Percentiles rank a stretch among this genome's conserved stretches.
These are phyloP conservation scores for Zasmidium citrigriseum DNA, from an alignment of 2,329 filamentous ascomycete species.

Conservation along the genomic window DNA sequence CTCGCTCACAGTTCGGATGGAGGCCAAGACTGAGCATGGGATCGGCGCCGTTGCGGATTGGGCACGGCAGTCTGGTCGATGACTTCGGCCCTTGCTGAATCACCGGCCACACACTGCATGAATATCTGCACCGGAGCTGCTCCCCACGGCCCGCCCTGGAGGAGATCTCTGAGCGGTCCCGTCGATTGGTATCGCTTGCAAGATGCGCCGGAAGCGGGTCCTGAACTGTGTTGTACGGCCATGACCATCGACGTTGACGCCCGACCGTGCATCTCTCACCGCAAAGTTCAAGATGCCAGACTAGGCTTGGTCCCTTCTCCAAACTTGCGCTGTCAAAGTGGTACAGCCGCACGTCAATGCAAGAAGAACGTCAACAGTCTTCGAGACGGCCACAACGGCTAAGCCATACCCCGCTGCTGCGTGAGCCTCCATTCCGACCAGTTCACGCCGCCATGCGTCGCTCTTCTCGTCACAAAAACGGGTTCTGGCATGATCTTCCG, in stretches of 20 bases:
- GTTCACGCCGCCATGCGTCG: constrained; percentile 5
- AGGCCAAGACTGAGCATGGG: constrained; percentile 7
- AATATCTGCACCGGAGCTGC: constrained; percentile 14
- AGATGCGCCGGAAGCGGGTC: constrained; percentile 15
- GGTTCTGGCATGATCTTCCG: constrained; percentile 6
- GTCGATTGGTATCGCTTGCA: constrained; percentile 6
- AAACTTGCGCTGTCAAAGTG: constrained; percentile 18
- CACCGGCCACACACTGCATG: constrained; percentile 3
- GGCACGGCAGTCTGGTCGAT: constrained; percentile 6
- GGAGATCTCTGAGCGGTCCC: constrained; percentile 9
- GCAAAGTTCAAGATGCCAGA: constrained; percentile 16
- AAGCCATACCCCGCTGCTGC: background rate
- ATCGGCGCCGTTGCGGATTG: constrained; percentile 10
- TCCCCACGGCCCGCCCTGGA: constrained; percentile 15
- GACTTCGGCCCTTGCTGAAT: constrained; percentile 12
- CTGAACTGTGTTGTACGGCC: constrained; percentile 11
- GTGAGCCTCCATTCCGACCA: background rate
- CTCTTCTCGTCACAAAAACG: constrained; percentile 1
- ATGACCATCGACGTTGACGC: constrained; percentile 6
- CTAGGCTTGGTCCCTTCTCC: constrained; percentile 12
- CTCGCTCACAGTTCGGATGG: constrained; percentile 16
- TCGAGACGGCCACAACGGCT: background rate
- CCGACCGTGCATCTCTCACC: constrained; percentile 20
- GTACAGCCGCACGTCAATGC: constrained; percentile 15
- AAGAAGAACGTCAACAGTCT: constrained; percentile 11